phyloP scores from a whole-genome alignment of 805 yeast genomes.

The Saccharomycopsis synnaedendra region DNA sequence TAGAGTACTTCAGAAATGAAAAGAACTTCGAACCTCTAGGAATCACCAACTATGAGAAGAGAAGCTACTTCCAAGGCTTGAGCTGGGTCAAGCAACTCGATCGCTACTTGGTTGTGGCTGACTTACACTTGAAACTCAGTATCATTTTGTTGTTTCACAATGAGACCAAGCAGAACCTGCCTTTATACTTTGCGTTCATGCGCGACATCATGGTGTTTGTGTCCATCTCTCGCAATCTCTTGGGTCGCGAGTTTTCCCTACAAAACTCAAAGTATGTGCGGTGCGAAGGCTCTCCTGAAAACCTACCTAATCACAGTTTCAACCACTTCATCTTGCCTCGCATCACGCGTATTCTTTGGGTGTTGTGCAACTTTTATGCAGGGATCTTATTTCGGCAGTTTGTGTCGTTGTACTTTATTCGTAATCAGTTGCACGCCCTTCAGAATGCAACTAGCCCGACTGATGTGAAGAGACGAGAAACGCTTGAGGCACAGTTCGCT shows the following conservation, averaged over 20 bases:
- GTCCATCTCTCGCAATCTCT: background rate
- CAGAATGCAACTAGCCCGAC: too few relatives aligned
- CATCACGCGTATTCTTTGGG: too few relatives aligned
- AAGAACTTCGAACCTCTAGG: background rate
- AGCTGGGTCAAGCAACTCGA: background rate
- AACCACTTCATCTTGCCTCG: too few relatives aligned
- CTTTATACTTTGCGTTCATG: background rate
- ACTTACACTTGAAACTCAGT: constrained; percentile 1
- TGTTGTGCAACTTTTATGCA: too few relatives aligned
- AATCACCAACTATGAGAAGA: background rate
- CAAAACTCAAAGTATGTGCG: background rate
- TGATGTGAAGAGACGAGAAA: too few relatives aligned
- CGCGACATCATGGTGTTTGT: background rate
- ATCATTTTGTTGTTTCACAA: constrained; percentile 1
- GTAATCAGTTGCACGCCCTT: too few relatives aligned
- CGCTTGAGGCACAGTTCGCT: too few relatives aligned
- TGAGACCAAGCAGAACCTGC: background rate
- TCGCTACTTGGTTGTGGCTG: background rate
- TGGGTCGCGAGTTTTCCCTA: background rate
- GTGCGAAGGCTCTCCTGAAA: too few relatives aligned
- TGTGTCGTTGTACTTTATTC: too few relatives aligned
- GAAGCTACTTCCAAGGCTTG: background rate
- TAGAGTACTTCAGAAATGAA: background rate
- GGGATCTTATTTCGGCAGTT: too few relatives aligned
- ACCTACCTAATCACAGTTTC: too few relatives aligned